phyloP scores from a whole-genome alignment of 2,329 filamentous ascomycete genomes.

The Trichophyton rubrum region DNA sequence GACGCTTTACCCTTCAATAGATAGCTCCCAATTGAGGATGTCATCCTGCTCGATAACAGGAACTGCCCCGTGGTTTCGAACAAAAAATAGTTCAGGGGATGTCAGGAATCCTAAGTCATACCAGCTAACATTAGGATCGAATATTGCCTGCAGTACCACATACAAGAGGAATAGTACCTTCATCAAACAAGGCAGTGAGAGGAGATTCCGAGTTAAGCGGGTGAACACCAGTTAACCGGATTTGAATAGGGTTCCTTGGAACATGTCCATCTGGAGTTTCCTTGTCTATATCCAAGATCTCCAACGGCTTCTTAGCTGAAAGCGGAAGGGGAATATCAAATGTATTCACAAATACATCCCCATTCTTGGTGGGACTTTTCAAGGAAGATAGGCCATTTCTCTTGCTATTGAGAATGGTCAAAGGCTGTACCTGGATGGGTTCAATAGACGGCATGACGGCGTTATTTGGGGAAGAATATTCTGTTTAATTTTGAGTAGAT shows the following conservation, averaged over 20 bases:
- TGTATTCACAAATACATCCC: background rate
- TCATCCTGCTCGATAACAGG: constrained; percentile 61
- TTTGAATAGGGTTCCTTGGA: constrained; percentile 64
- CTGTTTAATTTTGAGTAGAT: background rate
- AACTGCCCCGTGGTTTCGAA: constrained; percentile 78
- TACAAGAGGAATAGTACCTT: constrained; percentile 24
- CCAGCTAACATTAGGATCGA: constrained; percentile 5
- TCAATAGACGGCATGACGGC: background rate
- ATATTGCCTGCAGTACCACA: background rate
- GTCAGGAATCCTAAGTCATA: constrained; percentile 63
- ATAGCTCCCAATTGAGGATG: constrained; percentile 68
- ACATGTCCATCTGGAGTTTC: constrained; percentile 78
- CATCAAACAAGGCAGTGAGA: constrained; percentile 61
- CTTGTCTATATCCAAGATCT: constrained; percentile 60
- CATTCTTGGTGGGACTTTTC: background rate
- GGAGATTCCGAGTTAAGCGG: constrained; percentile 87
- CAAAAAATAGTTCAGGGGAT: constrained; percentile 77
- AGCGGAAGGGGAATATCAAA: constrained; percentile 50
- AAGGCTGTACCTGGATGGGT: background rate
- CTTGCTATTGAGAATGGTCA: background rate
- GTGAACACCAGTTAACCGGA: constrained; percentile 75
- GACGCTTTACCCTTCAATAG: constrained; percentile 52
- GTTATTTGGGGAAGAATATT: background rate
- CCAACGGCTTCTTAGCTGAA: constrained; percentile 42
- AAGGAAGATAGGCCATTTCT: background rate